Percentiles rank a stretch among this genome's conserved stretches.
phyloP scores from a whole-genome alignment of 345 rosid species.

The Brassica incana region DNA sequence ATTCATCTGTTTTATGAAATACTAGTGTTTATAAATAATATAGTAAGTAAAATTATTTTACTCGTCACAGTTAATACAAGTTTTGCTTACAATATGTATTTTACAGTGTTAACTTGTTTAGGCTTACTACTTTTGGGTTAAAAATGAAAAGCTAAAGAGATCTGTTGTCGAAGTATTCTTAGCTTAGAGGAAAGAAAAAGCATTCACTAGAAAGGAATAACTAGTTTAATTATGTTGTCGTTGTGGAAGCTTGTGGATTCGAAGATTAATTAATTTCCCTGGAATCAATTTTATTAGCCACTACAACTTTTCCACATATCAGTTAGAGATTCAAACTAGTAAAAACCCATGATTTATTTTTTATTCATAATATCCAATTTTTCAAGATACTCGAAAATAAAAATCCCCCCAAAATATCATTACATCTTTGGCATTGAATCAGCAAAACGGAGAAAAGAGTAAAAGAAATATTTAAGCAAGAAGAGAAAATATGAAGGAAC shows the following conservation, averaged over 20 bases:
- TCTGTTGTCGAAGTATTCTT: conserved; percentile 19
- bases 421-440: conserved; percentile 32
- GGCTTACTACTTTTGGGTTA: background rate
- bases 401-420: conserved; percentile 31
- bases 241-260: background rate
- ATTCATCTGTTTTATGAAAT: background rate
- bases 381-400: conserved; percentile 13
- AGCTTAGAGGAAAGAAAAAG: background rate
- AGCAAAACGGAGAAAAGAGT: background rate
- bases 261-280: background rate
- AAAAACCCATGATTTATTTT: background rate
- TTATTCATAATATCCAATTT: conserved; percentile 32
- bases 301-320: background rate
- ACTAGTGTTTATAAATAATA: background rate
- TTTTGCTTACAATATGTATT: background rate
- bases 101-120: background rate
- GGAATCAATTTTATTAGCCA: background rate
- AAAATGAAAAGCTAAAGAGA: background rate
- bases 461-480: background rate
- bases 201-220: background rate
- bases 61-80: background rate
- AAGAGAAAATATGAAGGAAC: conserved; percentile 22
- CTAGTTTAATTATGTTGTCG: background rate
- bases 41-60: background rate
- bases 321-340: background rate